Percentiles rank a stretch among this genome's conserved stretches.
Conservation (phyloP, 352 stramenopile genomes). For the Globisporangium rhizosaccharum region DNA sequence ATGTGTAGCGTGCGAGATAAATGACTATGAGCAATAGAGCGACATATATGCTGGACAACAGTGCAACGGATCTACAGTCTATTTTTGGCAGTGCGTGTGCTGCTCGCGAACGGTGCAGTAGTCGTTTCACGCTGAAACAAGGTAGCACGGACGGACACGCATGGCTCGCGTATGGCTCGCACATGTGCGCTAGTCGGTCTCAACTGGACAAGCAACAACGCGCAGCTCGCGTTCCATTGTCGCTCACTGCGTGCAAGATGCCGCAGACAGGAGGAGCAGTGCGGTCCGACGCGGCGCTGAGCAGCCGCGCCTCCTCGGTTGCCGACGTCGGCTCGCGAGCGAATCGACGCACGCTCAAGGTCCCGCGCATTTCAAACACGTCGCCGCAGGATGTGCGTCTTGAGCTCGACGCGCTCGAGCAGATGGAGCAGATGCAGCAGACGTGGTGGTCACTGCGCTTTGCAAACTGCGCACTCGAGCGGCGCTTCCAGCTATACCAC, state of each 20-base stretch:
- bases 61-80: no score
- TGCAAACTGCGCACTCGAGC: constrained; percentile 32
- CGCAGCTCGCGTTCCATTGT: no score
- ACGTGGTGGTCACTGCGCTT: constrained; percentile 41
- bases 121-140: no score
- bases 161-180: no score
- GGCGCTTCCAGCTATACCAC: constrained; percentile 55
- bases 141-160: no score
- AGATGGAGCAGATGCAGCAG: constrained; percentile 33
- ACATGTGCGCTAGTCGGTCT: no score
- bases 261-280: background rate
- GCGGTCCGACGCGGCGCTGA: background rate
- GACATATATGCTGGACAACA: no score
- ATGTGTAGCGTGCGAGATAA: background rate
- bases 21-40: no score
- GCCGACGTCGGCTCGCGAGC: constrained; percentile 8
- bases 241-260: background rate
- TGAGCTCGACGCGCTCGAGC: constrained; percentile 44
- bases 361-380: constrained; percentile 39
- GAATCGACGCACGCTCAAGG: constrained; percentile 14
- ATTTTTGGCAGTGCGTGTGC: no score
- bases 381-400: constrained; percentile 37
- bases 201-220: no score
- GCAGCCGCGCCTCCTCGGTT: background rate
- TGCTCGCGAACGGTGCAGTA: no score